Evolutionary conservation across 2,329 filamentous ascomycete species (phyloP), one percentile per base, ranked within the genome.

Genomic region (Lachnellula suecica): DNA sequence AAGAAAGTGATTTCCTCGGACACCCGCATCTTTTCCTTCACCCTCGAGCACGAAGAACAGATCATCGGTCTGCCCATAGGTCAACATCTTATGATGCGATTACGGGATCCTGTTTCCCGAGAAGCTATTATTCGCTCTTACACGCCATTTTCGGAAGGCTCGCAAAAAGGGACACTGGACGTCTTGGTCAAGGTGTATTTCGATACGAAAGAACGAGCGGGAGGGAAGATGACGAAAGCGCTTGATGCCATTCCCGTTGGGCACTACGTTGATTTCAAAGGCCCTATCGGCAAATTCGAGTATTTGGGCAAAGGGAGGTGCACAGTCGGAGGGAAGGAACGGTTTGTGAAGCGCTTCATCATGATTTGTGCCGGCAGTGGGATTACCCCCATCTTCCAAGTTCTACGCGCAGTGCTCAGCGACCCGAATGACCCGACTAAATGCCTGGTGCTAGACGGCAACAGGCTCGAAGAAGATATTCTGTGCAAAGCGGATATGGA

Each of bases 351-450:
- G 47, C 79, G 79, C 11, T 90, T 96, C 68, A 76, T 88, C 66
- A 96, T 96, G 91, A 84, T 96, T 27, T 94, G 89, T 62, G 92
- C 81, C 13, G 92, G 92, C 5, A 89, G 83, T n/a, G 92, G 92
- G 1, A 88, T 97, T 64, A 96, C 92, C n/a, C 92, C 92, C 0
- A 89, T 96, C 58, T 94, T 86, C 67, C 89, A 94, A 65, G 88
- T 96, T 3, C 74, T 95, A 47, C 77, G 89, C 6, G 87, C 89
- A 0, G 81, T 95, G 0, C 79, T 91, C 68, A 75, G 79, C 42
- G 83, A 93, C 57, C 61, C 67, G 1, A 67, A 74, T 0, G 89
- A 93, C 63, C 59, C 69, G 8, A 94, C 89, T 0, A 72, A 68
- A 2, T 96, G 90, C 64, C 71, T 87, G 1, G 77, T 97, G 0